Evolutionary conservation across 192 early-diverging fungal species (phyloP), one percentile per base, ranked within the genome.

Genomic region (Coemansia sp.): DNA sequence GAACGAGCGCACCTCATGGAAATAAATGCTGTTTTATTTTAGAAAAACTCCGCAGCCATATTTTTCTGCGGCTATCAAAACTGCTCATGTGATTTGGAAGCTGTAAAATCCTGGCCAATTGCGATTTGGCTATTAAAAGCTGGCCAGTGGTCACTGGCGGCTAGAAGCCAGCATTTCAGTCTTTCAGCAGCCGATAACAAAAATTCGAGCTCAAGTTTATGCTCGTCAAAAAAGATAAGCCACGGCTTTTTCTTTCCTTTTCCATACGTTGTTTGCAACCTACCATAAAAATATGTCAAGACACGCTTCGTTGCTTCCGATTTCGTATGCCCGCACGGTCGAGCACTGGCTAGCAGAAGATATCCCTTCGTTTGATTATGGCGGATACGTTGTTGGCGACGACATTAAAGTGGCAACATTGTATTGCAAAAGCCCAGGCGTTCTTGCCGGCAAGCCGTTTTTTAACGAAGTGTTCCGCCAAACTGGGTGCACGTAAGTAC

Each of bases 311-410:
- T 84, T 97, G 41, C 85, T 95, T 9, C 90, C 94, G 5, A 77
- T 86, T 9, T 84, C 84, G 56, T 93, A 86, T 83, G 88, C 90
- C 56, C 75, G 84, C 32, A 74, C 85, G 32, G 89, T 98, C 50
- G 70, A 87, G n/a, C 76, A 78, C 51, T 98, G 94, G 92, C 83
- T 98, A 9, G 81, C 88, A 70, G 95, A 98, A 72, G 96, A 98
- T 77, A 91, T 91, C n/a, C 94, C 96, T 5, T 94, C 93, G 15
- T 97, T 98, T 73, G 96, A 98, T 77, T 97, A 94, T 72, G 96
- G 96, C 35, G 96, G 96, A 57, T 97, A 88, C 63, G 96, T 98
- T 22, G 96, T 98, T 23, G 94, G 95, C 63, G 90, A 95, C 67
- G 83, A 86, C 12, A 85, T 86, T 7, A 86, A 96, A 70, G 77